Evolutionary conservation across 2,329 filamentous ascomycete genomes (phyloP), one percentile per base, ranked within the genome.

Genomic region (Cytospora schulzeri): DNA sequence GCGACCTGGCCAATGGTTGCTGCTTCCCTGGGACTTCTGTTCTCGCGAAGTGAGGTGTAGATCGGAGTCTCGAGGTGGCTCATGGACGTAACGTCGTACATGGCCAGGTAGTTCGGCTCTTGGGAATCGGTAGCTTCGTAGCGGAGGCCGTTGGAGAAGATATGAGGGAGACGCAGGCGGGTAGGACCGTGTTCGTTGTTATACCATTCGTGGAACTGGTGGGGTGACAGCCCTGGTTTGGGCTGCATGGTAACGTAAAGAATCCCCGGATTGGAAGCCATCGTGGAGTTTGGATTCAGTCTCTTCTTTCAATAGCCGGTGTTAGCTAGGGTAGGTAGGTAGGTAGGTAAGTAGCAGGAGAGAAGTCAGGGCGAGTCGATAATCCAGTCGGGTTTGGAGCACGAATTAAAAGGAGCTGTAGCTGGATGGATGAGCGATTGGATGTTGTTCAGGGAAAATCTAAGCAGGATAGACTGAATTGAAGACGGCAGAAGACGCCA

Each of bases 121-220:
- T 77, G 68, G 57, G 80, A 78, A 74, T 94, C 91, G 19, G 79
- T 84, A 11, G 91, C 89, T 29, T 82, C 84, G 78, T 93, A 96
- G 52, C 92, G 89, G 70, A 95, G 88, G 65, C 92, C 92, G 75
- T 92, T 95, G 69, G 79, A 74, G 73, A 87, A 87, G 73, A 93
- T 88, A 71, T 90, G 88, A 4, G 91, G 86, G 17, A 96, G 79
- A 57, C 91, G 89, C 8, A 96, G 84, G 56, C 92, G 89, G 19
- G 88, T 86, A 22, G 92, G 92, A 61, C 92, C 92, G 78, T 96
- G 92, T 79, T 96, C 92, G 76, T 93, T 95, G 80, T 96, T 93
- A 81, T 96, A 96, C 91, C 91, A 94, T 75, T 96, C 91, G 76
- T 96, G 90, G 78, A 96, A 96, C 72, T 91, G 87, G 67, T 85